These are phyloP conservation scores for Sporodiniella umbellata DNA, from an alignment of 371 early-diverging fungal genomes.

Conservation along the genomic window DNA sequence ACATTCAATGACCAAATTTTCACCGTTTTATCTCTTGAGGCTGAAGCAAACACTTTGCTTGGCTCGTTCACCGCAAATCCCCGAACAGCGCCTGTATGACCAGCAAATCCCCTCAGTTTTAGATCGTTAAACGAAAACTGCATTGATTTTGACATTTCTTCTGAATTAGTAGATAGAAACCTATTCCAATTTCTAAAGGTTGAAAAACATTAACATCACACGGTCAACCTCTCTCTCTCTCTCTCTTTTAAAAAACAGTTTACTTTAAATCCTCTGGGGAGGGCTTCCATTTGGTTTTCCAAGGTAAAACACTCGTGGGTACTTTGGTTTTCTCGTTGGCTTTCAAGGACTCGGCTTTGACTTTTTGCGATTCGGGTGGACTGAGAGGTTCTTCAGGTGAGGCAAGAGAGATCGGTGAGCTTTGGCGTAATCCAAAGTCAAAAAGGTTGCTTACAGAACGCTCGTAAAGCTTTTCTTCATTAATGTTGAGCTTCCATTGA, in stretches of 20 bases:
- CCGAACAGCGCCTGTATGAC: conserved; percentile 52
- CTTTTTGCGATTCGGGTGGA: not conserved
- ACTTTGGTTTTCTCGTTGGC: conserved; percentile 22
- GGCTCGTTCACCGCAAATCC: conserved; percentile 60
- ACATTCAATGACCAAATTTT: conserved; percentile 71
- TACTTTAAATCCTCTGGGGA: conserved; percentile 53
- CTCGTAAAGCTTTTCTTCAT: conserved; percentile 23
- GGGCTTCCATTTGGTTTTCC: conserved; percentile 53
- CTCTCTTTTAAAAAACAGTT: not conserved
- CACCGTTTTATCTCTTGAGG: conserved; percentile 64
- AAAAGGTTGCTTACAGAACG: conserved; percentile 23
- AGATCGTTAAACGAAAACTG: conserved; percentile 69
- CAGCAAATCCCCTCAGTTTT: conserved; percentile 60
- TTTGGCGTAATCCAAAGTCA: not conserved
- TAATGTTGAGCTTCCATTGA: conserved; percentile 4
- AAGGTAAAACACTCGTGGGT: conserved; percentile 43
- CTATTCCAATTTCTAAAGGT: conserved; percentile 64
- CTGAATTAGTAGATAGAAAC: conserved; percentile 64
- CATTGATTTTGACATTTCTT: conserved; percentile 70
- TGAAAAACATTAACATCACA: too few relatives aligned
- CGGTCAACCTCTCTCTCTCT: not conserved
- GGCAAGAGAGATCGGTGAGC: not conserved
- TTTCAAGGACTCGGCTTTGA: not conserved
- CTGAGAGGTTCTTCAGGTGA: not conserved
- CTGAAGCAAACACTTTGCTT: conserved; percentile 56